These are phyloP conservation scores for Ophiostoma novo-ulmi DNA, from an alignment of 2,329 filamentous ascomycete species.

Conservation along the genomic window DNA sequence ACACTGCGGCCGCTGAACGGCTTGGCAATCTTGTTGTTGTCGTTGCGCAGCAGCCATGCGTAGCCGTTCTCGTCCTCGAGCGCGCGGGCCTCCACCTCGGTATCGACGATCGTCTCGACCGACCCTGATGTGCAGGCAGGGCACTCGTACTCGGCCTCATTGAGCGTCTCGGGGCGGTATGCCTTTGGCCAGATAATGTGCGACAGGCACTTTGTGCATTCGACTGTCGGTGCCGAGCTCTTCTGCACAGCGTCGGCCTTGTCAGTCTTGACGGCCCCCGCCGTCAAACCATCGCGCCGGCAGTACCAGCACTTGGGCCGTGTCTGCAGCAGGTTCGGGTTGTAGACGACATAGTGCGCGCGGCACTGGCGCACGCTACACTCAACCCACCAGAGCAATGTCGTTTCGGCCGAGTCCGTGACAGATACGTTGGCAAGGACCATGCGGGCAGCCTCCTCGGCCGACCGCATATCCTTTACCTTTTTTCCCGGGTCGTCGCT, in stretches of 20 bases:
- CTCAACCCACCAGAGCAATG: conserved; percentile 43
- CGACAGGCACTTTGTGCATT: conserved; percentile 43
- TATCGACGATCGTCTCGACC: conserved; percentile 35
- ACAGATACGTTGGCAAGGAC: conserved; percentile 33
- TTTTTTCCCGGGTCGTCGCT: neutral
- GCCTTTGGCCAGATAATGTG: conserved; percentile 44
- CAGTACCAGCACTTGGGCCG: conserved; percentile 48
- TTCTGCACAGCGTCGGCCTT: neutral
- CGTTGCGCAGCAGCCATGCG: conserved; percentile 43
- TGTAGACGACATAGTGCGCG: conserved; percentile 49
- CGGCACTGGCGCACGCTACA: conserved; percentile 42
- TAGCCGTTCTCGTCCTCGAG: conserved; percentile 40
- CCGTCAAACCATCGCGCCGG: conserved; percentile 29
- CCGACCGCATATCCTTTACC: neutral
- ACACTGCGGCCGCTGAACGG: conserved; percentile 36
- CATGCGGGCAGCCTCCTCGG: conserved; percentile 17
- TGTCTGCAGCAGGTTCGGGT: conserved; percentile 38
- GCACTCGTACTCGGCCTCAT: conserved; percentile 37
- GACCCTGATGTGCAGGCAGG: conserved; percentile 37
- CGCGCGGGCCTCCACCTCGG: conserved; percentile 37
- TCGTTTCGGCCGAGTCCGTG: conserved; percentile 32
- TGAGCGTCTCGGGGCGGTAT: conserved; percentile 39
- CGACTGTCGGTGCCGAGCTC: conserved; percentile 38
- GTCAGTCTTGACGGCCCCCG: neutral
- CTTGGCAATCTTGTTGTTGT: conserved; percentile 34